Percentiles rank a stretch among this genome's conserved stretches.
Evolutionary conservation across 2,329 filamentous ascomycete genomes (phyloP).

Genomic region (Fusarium begoniae): DNA sequence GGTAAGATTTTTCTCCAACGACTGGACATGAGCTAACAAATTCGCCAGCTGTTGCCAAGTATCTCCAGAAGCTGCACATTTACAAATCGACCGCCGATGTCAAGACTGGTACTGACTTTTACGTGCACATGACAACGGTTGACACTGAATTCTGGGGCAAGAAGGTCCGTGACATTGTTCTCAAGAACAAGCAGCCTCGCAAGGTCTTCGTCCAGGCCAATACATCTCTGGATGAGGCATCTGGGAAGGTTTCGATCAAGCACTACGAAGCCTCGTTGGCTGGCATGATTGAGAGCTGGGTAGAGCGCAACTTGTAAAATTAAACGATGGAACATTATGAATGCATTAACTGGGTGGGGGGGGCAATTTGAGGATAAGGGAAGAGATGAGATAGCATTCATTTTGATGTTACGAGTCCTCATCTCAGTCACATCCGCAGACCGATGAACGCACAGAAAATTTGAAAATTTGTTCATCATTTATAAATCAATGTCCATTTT

Average conservation of each 20-base stretch:
- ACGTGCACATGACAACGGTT: slow-evolving; percentile 84
- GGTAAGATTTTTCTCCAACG: slow-evolving; percentile 49
- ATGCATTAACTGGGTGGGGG: neutral
- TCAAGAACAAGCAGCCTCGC: slow-evolving; percentile 81
- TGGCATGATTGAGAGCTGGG: slow-evolving; percentile 87
- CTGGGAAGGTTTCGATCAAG: slow-evolving; percentile 77
- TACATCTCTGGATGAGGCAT: slow-evolving; percentile 74
- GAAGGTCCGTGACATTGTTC: slow-evolving; percentile 78
- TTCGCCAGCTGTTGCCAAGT: slow-evolving; percentile 75
- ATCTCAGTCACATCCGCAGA: neutral
- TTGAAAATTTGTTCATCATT: slow-evolving; percentile 22
- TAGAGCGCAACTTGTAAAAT: slow-evolving; percentile 64
- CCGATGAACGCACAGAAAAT: slow-evolving; percentile 15
- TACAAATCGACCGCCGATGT: slow-evolving; percentile 93
- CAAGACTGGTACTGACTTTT: slow-evolving; percentile 79
- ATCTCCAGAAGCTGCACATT: slow-evolving; percentile 90
- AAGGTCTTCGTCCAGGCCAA: slow-evolving; percentile 97
- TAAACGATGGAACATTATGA: slow-evolving; percentile 7
- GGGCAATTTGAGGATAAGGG: slow-evolving; percentile 29
- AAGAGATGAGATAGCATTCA: slow-evolving; percentile 1
- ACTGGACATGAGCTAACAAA: slow-evolving; percentile 35
- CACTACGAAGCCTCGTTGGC: slow-evolving; percentile 86
- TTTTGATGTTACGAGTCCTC: neutral
- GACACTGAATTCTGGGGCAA: slow-evolving; percentile 84
- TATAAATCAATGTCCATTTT: slow-evolving; percentile 32